Evolutionary conservation across 106 monocot genomes (phyloP), one percentile per base, ranked within the genome.

Genomic region (Posidonia australis): DNA sequence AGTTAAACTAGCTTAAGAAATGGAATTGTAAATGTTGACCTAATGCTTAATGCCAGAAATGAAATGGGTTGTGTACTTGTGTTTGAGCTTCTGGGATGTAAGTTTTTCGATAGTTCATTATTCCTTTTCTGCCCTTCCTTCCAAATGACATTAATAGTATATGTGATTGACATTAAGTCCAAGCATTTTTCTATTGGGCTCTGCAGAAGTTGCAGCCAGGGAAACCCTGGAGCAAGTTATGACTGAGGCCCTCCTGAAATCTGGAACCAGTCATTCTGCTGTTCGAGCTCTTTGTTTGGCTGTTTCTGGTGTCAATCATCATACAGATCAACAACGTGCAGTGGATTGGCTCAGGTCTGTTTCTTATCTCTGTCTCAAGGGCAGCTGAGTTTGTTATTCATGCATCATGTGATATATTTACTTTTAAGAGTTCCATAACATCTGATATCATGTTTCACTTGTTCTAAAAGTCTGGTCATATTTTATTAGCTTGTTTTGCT

Each of bases 271-370:
- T 49, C 80, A 62, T 57, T 72, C 77, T 66, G 79, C 79, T 67
- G 96, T 98, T 42, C 77, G 69, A n/a, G 96, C 96, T 43, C 74
- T 98, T 72, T 98, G 96, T 77, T 81, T 98, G 68, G 96, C 87
- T 66, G 76, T 98, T 42, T 90, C 96, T 68, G 96, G 96, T 45
- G 96, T 98, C 43, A 88, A 98, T 60, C 90, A 90, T 77, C 87
- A 84, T 65, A 71, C 82, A 49, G 96, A 98, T 81, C 83, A 91
- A 73, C 76, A 85, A 62, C 73, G 79, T 28, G 75, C 87, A 66
- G 57, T 82, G 57, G 73, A 82, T 30, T 98, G 96, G 96, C 73
- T 98, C 54, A 83, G 81, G 96, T 98, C 25, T 23, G 5, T 56
- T 52, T 52, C 56, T 56, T 56, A 17, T 52, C 56, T 56, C 3